These are phyloP conservation scores for Mucor irregularis DNA, from an alignment of 371 early-diverging fungal species.

Conservation along the genomic window DNA sequence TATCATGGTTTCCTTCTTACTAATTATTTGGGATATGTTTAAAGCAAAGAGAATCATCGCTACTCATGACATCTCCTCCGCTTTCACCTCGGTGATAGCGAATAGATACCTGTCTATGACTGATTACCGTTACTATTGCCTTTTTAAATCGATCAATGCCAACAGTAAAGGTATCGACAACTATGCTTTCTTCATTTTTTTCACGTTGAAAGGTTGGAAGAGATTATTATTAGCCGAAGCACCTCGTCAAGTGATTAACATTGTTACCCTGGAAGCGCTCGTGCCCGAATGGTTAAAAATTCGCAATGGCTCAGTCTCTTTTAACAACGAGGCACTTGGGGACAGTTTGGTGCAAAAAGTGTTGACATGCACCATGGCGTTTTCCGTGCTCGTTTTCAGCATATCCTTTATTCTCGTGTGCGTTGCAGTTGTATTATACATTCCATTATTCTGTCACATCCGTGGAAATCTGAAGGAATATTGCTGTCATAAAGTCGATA, in stretches of 20 bases:
- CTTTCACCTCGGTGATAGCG: conserved; percentile 76
- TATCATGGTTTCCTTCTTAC: conserved; percentile 67
- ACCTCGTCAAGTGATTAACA: conserved; percentile 76
- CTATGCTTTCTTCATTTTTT: conserved; percentile 85
- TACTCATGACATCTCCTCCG: conserved; percentile 74
- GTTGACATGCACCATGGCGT: conserved; percentile 46
- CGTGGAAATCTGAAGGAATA: conserved; percentile 91
- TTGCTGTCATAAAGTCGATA: conserved; percentile 90
- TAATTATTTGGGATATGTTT: conserved; percentile 71
- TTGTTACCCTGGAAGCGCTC: conserved; percentile 36
- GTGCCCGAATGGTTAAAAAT: conserved; percentile 34
- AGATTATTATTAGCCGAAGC: conserved; percentile 83
- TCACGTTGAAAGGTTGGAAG: conserved; percentile 87
- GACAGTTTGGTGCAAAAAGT: conserved; percentile 28
- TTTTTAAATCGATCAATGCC: conserved; percentile 74
- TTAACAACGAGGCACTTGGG: conserved; percentile 29
- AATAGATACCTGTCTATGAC: conserved; percentile 61
- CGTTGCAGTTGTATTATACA: conserved; percentile 70
- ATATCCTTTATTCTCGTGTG: conserved; percentile 61
- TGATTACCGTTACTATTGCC: conserved; percentile 78
- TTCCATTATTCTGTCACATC: conserved; percentile 80
- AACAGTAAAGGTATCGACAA: conserved; percentile 63
- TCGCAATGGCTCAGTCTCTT: conserved; percentile 9
- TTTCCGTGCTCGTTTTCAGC: conserved; percentile 38
- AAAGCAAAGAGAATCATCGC: conserved; percentile 68